These are phyloP conservation scores for Boletus edulis DNA, from an alignment of 768 basidiomycete species.

Conservation along the genomic window DNA sequence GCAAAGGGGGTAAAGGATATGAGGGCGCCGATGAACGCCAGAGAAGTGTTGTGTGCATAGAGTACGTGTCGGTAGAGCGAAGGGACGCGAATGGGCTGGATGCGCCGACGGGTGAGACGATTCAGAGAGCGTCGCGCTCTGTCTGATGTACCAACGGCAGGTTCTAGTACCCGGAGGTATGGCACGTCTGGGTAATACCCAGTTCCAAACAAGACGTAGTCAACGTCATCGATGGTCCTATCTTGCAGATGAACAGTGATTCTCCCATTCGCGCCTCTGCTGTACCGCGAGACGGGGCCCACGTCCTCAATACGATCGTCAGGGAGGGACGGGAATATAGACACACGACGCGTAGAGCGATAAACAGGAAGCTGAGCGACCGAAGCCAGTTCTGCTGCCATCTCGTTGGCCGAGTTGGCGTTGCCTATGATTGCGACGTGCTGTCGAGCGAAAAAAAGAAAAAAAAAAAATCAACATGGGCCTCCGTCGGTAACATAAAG, in stretches of 20 bases:
- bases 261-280: slow-evolving; percentile 16
- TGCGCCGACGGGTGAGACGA: slow-evolving; percentile 27
- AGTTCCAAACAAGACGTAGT: slow-evolving; percentile 44
- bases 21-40: slow-evolving; percentile 46
- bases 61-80: slow-evolving; percentile 44
- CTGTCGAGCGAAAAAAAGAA: slow-evolving; percentile 25
- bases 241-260: slow-evolving; percentile 38
- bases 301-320: slow-evolving; percentile 44
- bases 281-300: slow-evolving; percentile 38
- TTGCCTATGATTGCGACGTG: slow-evolving; percentile 48
- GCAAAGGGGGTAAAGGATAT: slow-evolving; percentile 48
- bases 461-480: neutral
- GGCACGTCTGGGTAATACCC: slow-evolving; percentile 44
- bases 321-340: slow-evolving; percentile 42
- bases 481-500: neutral
- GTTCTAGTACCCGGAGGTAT: slow-evolving; percentile 36
- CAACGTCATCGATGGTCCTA: slow-evolving; percentile 38
- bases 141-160: neutral
- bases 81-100: slow-evolving; percentile 39
- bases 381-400: slow-evolving; percentile 43
- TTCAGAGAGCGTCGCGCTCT: slow-evolving; percentile 9
- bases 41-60: slow-evolving; percentile 44
- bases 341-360: slow-evolving; percentile 44
- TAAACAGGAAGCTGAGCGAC: slow-evolving; percentile 42
- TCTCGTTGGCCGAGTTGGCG: slow-evolving; percentile 53